Percentiles rank a stretch among this genome's conserved stretches.
phyloP scores from a whole-genome alignment of 805 yeast species.

The Candida stauntonica region DNA sequence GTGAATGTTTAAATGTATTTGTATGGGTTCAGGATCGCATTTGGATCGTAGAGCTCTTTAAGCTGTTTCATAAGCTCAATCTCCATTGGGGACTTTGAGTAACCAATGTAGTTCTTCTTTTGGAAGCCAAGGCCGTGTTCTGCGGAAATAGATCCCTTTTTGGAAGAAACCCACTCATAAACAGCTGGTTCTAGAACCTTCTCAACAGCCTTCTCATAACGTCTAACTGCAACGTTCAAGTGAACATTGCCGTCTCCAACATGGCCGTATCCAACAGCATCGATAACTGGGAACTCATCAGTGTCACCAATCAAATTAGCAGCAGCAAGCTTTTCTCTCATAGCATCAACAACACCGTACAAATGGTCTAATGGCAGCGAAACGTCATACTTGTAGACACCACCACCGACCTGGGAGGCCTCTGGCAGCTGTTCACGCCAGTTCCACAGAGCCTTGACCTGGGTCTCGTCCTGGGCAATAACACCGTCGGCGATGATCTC shows the following conservation, averaged over 20 bases:
- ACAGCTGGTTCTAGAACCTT: constrained; percentile 86
- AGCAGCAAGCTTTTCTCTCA: constrained; percentile 53
- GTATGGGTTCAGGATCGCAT: constrained; percentile 90
- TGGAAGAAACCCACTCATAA: constrained; percentile 75
- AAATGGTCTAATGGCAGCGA: constrained; percentile 80
- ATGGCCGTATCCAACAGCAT: constrained; percentile 96
- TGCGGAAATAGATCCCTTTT: constrained; percentile 87
- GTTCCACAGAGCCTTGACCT: constrained; percentile 76
- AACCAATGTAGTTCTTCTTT: constrained; percentile 84
- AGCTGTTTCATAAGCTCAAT: constrained; percentile 71
- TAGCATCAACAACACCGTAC: constrained; percentile 78
- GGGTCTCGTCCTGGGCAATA: constrained; percentile 93
- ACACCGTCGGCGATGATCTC: constrained; percentile 90
- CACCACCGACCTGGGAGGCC: constrained; percentile 80
- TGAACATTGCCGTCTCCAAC: constrained; percentile 97
- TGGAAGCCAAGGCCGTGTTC: constrained; percentile 98
- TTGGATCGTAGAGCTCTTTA: constrained; percentile 84
- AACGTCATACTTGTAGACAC: constrained; percentile 96
- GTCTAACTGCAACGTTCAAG: constrained; percentile 85
- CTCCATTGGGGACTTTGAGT: constrained; percentile 72
- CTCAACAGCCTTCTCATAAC: constrained; percentile 77
- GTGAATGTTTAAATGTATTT: constrained; percentile 58
- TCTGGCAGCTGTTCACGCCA: constrained; percentile 97
- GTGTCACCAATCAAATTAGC: constrained; percentile 59
- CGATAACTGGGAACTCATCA: constrained; percentile 72